A percentile compares a stretch with the other conserved stretches of the same genome.
Conservation (phyloP, 768 basidiomycete genomes). For the Leucosporidium creatinivorum region DNA sequence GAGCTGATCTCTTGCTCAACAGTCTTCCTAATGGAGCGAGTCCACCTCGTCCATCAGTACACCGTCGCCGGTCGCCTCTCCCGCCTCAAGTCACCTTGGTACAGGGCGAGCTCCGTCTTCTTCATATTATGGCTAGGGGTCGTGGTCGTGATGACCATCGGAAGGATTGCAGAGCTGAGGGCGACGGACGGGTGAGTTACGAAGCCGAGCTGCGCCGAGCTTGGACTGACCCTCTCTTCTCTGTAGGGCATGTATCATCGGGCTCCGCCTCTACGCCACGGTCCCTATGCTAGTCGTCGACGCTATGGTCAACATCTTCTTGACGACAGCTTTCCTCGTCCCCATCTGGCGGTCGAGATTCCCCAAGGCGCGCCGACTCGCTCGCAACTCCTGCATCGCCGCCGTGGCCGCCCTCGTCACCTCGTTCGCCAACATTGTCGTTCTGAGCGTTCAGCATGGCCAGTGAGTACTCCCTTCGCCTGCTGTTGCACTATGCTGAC, state of each 20-base stretch:
- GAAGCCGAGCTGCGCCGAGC: not conserved
- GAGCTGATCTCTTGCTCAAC: not conserved
- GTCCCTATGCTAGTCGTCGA: conserved; percentile 20
- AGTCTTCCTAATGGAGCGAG: conserved; percentile 30
- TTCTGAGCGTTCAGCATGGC: conserved; percentile 49
- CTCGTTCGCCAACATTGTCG: conserved; percentile 43
- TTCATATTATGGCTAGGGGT: conserved; percentile 6
- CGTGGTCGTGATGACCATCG: conserved; percentile 8
- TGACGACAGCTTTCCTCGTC: conserved; percentile 25
- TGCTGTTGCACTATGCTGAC: too few species aligned
- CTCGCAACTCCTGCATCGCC: conserved; percentile 41
- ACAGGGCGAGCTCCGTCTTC: conserved; percentile 10
- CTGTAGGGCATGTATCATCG: conserved; percentile 31
- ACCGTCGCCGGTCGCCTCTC: not conserved
- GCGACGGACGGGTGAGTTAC: conserved; percentile 6
- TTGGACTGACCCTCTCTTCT: conserved; percentile 4
- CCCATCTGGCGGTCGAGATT: conserved; percentile 19
- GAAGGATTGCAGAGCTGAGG: not conserved
- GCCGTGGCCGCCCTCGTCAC: conserved; percentile 49
- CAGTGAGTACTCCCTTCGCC: conserved; percentile 42
- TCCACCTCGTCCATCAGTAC: conserved; percentile 20
- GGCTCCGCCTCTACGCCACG: conserved; percentile 19
- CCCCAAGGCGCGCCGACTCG: conserved; percentile 20
- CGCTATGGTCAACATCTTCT: conserved; percentile 28
- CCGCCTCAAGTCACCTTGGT: conserved; percentile 21